Base-by-base conservation (phyloP, 2,329 filamentous ascomycete species). In the Zymoseptoria pseudotritici region DNA sequence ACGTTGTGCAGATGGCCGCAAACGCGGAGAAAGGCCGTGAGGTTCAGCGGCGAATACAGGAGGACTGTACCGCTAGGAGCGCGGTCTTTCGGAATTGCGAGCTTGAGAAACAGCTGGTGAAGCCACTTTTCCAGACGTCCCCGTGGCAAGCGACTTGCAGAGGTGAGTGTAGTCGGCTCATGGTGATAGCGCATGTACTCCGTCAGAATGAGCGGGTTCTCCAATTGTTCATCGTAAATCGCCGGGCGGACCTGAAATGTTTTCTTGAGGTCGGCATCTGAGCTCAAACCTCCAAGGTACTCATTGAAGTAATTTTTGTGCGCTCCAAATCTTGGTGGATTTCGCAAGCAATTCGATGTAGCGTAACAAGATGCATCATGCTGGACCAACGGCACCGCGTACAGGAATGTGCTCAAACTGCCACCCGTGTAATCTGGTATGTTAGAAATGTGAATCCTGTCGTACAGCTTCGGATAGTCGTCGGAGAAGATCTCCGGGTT, bases 41-140 rank as follows among this genome's bases (percentile, higher is more conserved):
- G 49, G 50, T 65, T 66, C 4, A 65, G 56, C 9, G 63, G 65
- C 46, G 63, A 63, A 31, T 60, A 59, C 13, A 65, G 59, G 4
- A 65, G 55, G 6, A 36, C 11, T 20, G 8, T 17, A 54, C 55
- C 50, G 50, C 50, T 10, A 10, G 50, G 50, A 17, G 50, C 13
- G 8, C 24, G 11, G 19, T 54, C 50, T 19, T 42, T 53, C 6
- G 65, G 60, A 26, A 65, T 55, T 13, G 56, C 52, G 46, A 61
- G 29, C 58, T 65, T 66, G 36, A 63, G 29, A 54, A 63, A 63
- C 4, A 63, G 42, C 13, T 50, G 49, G 13, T 46, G 54, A 11
- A 63, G 61, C 58, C 58, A 63, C 6, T 55, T 58, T 22, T 57
- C 53, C 10, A 61, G 9, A 10, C 49, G 26, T 1, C 42, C 11